phyloP scores from a whole-genome alignment of 371 early-diverging fungal genomes.

The Mortierella sp. region DNA sequence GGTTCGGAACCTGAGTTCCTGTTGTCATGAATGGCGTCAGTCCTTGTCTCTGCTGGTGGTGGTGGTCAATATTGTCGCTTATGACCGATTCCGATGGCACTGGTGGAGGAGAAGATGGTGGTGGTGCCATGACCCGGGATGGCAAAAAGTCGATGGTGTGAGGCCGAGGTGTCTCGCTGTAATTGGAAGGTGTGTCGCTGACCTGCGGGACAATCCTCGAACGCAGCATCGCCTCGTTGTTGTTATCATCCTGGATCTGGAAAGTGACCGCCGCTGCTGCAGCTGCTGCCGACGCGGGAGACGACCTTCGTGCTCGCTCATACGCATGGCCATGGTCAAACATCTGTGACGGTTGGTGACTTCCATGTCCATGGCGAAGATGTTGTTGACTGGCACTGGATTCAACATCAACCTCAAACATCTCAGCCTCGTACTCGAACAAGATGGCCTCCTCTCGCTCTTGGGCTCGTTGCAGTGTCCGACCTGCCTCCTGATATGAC shows the following conservation, averaged over 20 bases:
- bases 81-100: neutral
- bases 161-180: neutral
- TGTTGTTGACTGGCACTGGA: neutral
- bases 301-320: neutral
- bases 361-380: neutral
- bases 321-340: neutral
- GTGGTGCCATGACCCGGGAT: neutral
- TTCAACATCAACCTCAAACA: neutral
- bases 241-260: neutral
- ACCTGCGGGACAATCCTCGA: constrained; percentile 3
- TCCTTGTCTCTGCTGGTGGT: neutral
- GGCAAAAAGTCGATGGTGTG: neutral
- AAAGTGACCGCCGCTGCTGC: neutral
- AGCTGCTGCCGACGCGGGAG: neutral
- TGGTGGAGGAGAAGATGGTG: neutral
- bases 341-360: neutral
- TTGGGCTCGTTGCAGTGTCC: neutral
- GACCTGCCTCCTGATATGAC: constrained; percentile 6
- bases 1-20: neutral
- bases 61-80: neutral
- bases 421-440: constrained; percentile 15
- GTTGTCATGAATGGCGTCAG: neutral
- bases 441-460: constrained; percentile 28
- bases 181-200: neutral
- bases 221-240: neutral